Conservation (phyloP, 176 grass and related monocot species). For the Poa pratensis region DNA sequence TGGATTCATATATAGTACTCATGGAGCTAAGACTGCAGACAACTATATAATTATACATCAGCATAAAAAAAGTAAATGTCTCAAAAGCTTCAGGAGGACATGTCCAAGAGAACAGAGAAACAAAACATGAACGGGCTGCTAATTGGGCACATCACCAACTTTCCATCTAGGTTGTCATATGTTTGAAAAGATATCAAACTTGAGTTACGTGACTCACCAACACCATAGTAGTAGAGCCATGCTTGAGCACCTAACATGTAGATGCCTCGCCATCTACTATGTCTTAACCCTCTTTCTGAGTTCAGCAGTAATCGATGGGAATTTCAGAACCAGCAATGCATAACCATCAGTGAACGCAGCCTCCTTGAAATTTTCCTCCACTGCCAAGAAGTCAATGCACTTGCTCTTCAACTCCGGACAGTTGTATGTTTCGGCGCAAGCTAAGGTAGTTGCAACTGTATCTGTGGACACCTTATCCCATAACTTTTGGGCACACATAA, state of each 20-base stretch:
- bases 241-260: background rate
- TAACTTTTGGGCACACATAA: slow-evolving; percentile 50
- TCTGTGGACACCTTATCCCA: slow-evolving; percentile 36
- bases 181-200: background rate
- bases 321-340: background rate
- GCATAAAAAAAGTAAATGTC: background rate
- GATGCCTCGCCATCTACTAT: background rate
- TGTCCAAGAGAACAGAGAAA: background rate
- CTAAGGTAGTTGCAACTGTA: slow-evolving; percentile 36
- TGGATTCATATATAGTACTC: background rate
- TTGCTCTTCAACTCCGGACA: slow-evolving; percentile 54
- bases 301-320: background rate
- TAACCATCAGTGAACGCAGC: slow-evolving; percentile 27
- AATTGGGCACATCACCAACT: background rate
- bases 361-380: slow-evolving; percentile 43
- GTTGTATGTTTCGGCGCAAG: slow-evolving; percentile 49
- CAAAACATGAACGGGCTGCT: background rate
- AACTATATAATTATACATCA: background rate
- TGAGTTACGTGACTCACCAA: too few species aligned
- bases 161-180: background rate
- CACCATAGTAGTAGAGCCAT: too few species aligned
- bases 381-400: slow-evolving; percentile 55
- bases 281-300: background rate
- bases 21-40: background rate
- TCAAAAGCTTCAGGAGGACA: background rate